Evolutionary conservation across 805 yeast genomes (phyloP).

Genomic region (Metschnikowia bowlesiae): DNA sequence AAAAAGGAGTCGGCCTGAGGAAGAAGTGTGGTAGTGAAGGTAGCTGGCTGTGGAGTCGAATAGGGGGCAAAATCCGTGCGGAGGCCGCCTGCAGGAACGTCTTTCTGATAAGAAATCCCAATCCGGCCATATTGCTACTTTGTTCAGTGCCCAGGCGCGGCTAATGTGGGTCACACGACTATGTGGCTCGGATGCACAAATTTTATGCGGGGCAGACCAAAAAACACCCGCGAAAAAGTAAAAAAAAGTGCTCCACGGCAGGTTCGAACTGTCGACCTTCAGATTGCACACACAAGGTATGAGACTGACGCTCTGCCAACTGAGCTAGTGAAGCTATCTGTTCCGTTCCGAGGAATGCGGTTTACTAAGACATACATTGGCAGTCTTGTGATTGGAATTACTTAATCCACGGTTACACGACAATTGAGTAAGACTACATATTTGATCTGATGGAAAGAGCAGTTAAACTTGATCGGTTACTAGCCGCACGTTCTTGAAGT

Average conservation of each 20-base stretch:
- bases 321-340: slow-evolving; percentile 2
- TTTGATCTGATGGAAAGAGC: too few relatives aligned
- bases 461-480: too few relatives aligned
- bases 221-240: neutral
- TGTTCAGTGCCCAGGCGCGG: neutral
- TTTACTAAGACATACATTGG: too few relatives aligned
- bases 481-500: too few relatives aligned
- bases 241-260: slow-evolving; percentile 37
- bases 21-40: neutral
- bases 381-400: too few relatives aligned
- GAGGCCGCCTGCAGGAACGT: slow-evolving; percentile 3
- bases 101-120: slow-evolving; percentile 3
- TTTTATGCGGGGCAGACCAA: slow-evolving; percentile 25
- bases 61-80: neutral
- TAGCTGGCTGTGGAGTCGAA: neutral
- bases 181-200: neutral
- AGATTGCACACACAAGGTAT: slow-evolving; percentile 21
- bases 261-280: slow-evolving; percentile 47
- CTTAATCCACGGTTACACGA: too few relatives aligned
- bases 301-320: slow-evolving; percentile 5
- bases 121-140: neutral
- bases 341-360: too few relatives aligned
- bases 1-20: neutral
- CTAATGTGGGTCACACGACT: neutral
- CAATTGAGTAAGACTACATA: too few relatives aligned